Percentiles rank a stretch among this genome's conserved stretches.
Evolutionary conservation across 306 rosid species (phyloP).

Genomic region (Psophocarpus tetragonolobus): DNA sequence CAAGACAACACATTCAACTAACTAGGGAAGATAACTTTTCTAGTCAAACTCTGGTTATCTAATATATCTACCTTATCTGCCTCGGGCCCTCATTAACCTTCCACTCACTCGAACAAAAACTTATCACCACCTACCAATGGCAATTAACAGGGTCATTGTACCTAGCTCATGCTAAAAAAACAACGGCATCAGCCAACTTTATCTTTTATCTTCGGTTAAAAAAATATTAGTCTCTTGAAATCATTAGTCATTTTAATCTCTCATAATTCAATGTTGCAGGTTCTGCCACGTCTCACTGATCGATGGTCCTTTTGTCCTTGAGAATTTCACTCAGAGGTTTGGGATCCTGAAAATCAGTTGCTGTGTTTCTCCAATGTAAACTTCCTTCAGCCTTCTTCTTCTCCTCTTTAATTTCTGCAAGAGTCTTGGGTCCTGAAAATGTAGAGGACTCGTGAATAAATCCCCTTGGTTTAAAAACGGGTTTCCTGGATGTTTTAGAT

Average conservation of each 20-base stretch:
- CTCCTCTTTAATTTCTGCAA: slow-evolving; percentile 71
- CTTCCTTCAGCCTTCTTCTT: slow-evolving; percentile 46
- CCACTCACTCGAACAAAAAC: slow-evolving; percentile 27
- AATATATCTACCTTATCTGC: slow-evolving; percentile 30
- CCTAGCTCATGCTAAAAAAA: slow-evolving; percentile 28
- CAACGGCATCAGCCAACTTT: slow-evolving; percentile 7
- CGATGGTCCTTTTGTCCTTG: slow-evolving; percentile 51
- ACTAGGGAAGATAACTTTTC: slow-evolving; percentile 3
- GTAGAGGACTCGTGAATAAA: slow-evolving; percentile 28
- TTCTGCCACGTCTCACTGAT: slow-evolving; percentile 28
- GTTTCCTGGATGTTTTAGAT: slow-evolving; percentile 48
- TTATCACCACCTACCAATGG: not conserved
- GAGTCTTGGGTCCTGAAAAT: slow-evolving; percentile 77
- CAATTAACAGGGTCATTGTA: not conserved
- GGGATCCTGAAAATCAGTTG: slow-evolving; percentile 61
- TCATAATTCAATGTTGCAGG: slow-evolving; percentile 31
- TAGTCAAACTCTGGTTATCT: slow-evolving; percentile 27
- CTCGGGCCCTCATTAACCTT: not conserved
- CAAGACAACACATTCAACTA: slow-evolving; percentile 21
- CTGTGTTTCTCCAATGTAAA: slow-evolving; percentile 27
- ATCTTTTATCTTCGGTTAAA: slow-evolving; percentile 9
- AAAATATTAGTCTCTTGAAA: slow-evolving; percentile 3
- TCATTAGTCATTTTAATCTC: slow-evolving; percentile 9
- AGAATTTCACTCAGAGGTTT: slow-evolving; percentile 67
- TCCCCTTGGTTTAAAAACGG: slow-evolving; percentile 40